Conservation (phyloP, 139 green algal genomes). For the Picochlorum sp. region DNA sequence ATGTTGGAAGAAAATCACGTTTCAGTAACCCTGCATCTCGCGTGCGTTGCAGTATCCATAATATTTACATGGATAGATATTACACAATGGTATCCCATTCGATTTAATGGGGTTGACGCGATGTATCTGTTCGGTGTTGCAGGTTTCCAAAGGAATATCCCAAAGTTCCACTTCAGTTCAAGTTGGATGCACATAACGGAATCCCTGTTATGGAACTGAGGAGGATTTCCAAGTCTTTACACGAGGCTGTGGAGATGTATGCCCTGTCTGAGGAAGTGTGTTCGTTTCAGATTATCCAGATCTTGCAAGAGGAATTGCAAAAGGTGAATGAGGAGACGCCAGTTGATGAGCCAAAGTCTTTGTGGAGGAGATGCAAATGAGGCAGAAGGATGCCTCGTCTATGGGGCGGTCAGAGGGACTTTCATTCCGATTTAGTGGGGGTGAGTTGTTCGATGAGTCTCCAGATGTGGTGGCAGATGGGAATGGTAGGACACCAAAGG, state of each 20-base stretch:
- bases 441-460: neutral
- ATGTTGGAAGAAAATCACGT: constrained; percentile 43
- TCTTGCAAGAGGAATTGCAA: constrained; percentile 42
- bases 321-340: constrained; percentile 28
- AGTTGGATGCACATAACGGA: constrained; percentile 9
- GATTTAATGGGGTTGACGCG: neutral
- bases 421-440: neutral
- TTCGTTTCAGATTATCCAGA: constrained; percentile 56
- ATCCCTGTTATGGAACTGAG: constrained; percentile 11
- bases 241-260: constrained; percentile 23
- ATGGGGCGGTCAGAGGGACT: neutral
- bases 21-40: constrained; percentile 33
- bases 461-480: no score
- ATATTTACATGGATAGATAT: neutral
- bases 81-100: neutral
- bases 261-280: constrained; percentile 38
- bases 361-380: constrained; percentile 55
- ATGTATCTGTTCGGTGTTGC: neutral
- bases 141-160: constrained; percentile 24
- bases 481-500: no score
- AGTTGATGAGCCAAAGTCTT: constrained; percentile 13
- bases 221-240: constrained; percentile 33
- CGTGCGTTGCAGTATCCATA: constrained; percentile 16
- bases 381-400: constrained; percentile 1
- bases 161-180: constrained; percentile 15